Evolutionary conservation across 2,329 filamentous ascomycete genomes (phyloP).

Genomic region (Colletotrichum sp.): DNA sequence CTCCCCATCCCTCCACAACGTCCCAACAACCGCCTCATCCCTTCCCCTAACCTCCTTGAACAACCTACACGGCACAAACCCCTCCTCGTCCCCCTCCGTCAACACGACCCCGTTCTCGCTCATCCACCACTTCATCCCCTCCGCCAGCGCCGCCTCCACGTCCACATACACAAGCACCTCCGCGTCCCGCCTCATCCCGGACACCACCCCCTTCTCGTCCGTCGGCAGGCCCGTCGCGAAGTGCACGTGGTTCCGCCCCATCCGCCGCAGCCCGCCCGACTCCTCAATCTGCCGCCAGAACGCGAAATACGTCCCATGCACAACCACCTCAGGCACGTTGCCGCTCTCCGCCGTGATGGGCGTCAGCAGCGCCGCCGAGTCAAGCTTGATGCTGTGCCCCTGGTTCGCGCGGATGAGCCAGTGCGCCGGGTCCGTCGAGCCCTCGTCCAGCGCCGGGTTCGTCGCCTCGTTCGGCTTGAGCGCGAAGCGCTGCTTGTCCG

Average conservation of each 20-base stretch:
- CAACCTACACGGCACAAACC: slow-evolving; percentile 68
- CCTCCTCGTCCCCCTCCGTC: slow-evolving; percentile 63
- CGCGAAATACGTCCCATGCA: slow-evolving; percentile 89
- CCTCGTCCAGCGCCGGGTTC: slow-evolving; percentile 29
- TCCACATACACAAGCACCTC: slow-evolving; percentile 82
- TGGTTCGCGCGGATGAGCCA: slow-evolving; percentile 96
- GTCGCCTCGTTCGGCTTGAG: slow-evolving; percentile 62
- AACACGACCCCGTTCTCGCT: slow-evolving; percentile 81
- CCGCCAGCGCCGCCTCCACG: slow-evolving; percentile 66
- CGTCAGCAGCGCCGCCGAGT: slow-evolving; percentile 72
- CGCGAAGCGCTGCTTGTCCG: slow-evolving; percentile 91
- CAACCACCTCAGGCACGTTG: slow-evolving; percentile 69
- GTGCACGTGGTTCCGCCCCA: slow-evolving; percentile 89
- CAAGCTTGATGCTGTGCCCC: slow-evolving; percentile 83
- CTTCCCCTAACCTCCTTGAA: slow-evolving; percentile 75
- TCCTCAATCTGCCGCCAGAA: slow-evolving; percentile 78
- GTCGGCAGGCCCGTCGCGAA: slow-evolving; percentile 77
- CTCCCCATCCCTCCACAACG: slow-evolving; percentile 75
- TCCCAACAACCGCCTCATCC: slow-evolving; percentile 51
- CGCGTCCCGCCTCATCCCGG: slow-evolving; percentile 80
- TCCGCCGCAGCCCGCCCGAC: slow-evolving; percentile 78
- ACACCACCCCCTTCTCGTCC: slow-evolving; percentile 61
- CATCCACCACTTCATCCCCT: slow-evolving; percentile 72
- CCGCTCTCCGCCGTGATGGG: slow-evolving; percentile 70
- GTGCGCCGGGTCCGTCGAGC: slow-evolving; percentile 58